phyloP scores from a whole-genome alignment of 257 asterid genomes.

The Solanum chilense region DNA sequence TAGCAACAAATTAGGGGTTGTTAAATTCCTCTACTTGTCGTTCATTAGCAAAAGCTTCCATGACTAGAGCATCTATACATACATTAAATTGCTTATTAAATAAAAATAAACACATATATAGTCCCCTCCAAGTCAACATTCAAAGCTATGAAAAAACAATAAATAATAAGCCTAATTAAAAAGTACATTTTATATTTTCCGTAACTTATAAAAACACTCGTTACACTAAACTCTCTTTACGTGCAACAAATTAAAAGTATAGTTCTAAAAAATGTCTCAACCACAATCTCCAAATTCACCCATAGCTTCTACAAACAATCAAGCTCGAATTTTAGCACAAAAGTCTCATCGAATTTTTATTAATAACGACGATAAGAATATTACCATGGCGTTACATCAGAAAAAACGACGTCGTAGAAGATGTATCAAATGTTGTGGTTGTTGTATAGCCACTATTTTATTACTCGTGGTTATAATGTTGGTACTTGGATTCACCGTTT shows the following conservation, averaged over 20 bases:
- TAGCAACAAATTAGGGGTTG: background rate
- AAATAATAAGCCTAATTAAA: background rate
- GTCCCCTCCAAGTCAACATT: constrained; percentile 3
- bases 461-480: constrained; percentile 7
- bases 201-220: background rate
- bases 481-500: constrained; percentile 28
- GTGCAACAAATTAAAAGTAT: background rate
- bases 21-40: background rate
- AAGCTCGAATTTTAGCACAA: constrained; percentile 25
- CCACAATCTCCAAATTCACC: background rate
- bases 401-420: background rate
- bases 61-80: background rate
- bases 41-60: background rate
- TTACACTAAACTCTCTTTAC: background rate
- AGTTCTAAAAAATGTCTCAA: background rate
- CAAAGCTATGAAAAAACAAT: constrained; percentile 5
- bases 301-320: constrained; percentile 7
- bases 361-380: constrained; percentile 4
- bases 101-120: background rate
- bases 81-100: background rate
- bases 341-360: background rate
- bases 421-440: constrained; percentile 38
- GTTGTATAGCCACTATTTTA: constrained; percentile 20
- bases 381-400: constrained; percentile 2
- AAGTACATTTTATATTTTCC: background rate